Conservation (phyloP, 2,329 filamentous ascomycete genomes). For the Chaetomium olivaceum region DNA sequence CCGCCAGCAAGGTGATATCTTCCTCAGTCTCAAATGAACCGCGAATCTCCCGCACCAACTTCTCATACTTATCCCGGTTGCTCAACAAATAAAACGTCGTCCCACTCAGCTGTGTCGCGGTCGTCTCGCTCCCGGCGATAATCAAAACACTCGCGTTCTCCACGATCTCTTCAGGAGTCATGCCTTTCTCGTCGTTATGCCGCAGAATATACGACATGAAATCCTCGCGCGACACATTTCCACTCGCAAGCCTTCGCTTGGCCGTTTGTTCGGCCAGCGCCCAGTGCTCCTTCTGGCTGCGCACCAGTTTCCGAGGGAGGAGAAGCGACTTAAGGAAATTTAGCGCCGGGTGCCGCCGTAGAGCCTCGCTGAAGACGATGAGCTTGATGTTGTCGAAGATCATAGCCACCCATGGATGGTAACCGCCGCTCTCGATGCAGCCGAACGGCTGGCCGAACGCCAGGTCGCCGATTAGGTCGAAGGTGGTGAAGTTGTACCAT, state of each 20-base stretch:
- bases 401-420: slow-evolving; percentile 34
- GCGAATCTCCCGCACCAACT: slow-evolving; percentile 44
- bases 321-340: background rate
- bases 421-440: slow-evolving; percentile 29
- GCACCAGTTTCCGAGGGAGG: slow-evolving; percentile 10
- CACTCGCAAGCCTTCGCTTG: slow-evolving; percentile 6
- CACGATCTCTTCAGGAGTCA: slow-evolving; percentile 17
- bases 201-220: slow-evolving; percentile 24
- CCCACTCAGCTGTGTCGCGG: slow-evolving; percentile 31
- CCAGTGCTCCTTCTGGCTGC: slow-evolving; percentile 15
- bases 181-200: slow-evolving; percentile 20
- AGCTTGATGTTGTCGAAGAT: slow-evolving; percentile 32
- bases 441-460: slow-evolving; percentile 33
- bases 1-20: slow-evolving; percentile 42
- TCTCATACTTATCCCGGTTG: slow-evolving; percentile 37
- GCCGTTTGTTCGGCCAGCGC: slow-evolving; percentile 10
- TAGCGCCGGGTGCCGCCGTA: slow-evolving; percentile 7
- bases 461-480: slow-evolving; percentile 35
- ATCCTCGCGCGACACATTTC: slow-evolving; percentile 14
- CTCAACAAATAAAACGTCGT: slow-evolving; percentile 36
- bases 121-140: slow-evolving; percentile 33
- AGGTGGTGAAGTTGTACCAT: slow-evolving; percentile 35
- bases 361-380: slow-evolving; percentile 8
- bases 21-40: slow-evolving; percentile 38
- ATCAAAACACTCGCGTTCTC: slow-evolving; percentile 23